Base-by-base conservation (phyloP, 352 stramenopile species). In the Thraustochytrium sp. region DNA sequence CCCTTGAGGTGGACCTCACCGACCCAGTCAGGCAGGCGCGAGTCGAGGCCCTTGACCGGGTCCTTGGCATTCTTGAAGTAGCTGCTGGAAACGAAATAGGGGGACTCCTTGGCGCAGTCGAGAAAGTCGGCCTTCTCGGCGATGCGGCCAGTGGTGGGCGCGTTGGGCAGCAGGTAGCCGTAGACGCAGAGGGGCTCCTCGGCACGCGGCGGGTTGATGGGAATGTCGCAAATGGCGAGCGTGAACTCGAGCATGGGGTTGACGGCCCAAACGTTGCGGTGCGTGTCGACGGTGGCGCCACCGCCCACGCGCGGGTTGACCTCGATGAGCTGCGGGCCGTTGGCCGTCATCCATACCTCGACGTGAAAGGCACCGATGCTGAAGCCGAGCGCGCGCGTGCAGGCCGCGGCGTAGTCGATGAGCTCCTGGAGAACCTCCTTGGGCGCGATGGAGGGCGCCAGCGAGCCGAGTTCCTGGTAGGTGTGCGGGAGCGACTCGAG, bases 231-330 rank as follows among this genome's bases (percentile, higher is more conserved):
- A 13, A 61, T 61, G 34, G 77, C 54, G 77, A 85, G 72, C 16
- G 72, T 38, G 26, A 76, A 82, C 77, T 85, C 77, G 40, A 82
- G 44, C 29, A 85, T 63, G 16, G 72, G 77, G 63, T 85, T 65
- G 44, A 85, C 77, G 62, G 62, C 77, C 31, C 38, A 82, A 23
- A 44, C 31, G n/a, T 68, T 37, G 8, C 44, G 37, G 63, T 85
- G 77, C 13, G 77, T 85, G 23, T 68, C 40, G 51, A 62, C 62
- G 26, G 72, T 76, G 37, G 59, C 48, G 26, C 77, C 77, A 21
- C 77, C 77, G 64, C 77, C 77, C 34, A 85, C 72, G 77, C 77
- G 77, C 29, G 77, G 51, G 77, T 85, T 85, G 63, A 80, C 72
- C 44, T 85, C 77, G 44, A 85, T 85, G 55, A 85, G 59, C 2